These are phyloP conservation scores for Starmera quercuum DNA, from an alignment of 805 yeast species.

Conservation along the genomic window DNA sequence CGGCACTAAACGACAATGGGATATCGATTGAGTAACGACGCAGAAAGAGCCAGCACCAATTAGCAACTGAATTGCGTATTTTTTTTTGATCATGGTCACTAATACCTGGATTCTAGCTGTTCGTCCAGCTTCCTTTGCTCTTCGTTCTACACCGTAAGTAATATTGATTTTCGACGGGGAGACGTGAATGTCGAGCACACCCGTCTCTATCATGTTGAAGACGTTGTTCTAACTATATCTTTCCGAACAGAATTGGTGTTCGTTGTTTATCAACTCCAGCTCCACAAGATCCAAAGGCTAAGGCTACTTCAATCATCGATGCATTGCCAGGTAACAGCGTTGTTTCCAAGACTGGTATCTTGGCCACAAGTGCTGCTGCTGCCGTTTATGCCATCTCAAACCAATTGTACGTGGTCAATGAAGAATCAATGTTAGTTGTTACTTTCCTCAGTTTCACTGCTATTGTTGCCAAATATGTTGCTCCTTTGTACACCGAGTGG, in stretches of 20 bases:
- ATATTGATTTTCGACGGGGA: neutral
- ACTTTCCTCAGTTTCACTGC: conserved; percentile 74
- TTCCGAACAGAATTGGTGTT: conserved; percentile 44
- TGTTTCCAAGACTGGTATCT: conserved; percentile 87
- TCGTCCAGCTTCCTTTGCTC: conserved; percentile 20
- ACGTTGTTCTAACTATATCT: neutral
- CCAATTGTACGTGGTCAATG: conserved; percentile 88
- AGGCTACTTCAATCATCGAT: conserved; percentile 84
- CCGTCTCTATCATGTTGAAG: neutral
- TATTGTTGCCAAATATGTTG: conserved; percentile 76
- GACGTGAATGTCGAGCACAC: neutral
- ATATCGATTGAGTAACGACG: too few relatives aligned
- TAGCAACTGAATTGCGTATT: too few relatives aligned
- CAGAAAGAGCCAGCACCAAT: too few relatives aligned
- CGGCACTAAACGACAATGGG: too few relatives aligned
- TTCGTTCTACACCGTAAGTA: conserved; percentile 28
- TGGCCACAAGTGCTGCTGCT: conserved; percentile 94
- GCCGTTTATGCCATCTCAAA: conserved; percentile 90
- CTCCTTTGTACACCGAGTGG: conserved; percentile 92
- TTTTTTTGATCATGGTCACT: too few relatives aligned
- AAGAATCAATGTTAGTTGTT: conserved; percentile 79
- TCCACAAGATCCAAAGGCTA: conserved; percentile 71
- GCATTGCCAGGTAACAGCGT: conserved; percentile 89
- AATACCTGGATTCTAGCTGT: conserved; percentile 13
- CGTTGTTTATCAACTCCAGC: conserved; percentile 60